Evolutionary conservation across 2,329 filamentous ascomycete genomes (phyloP).

Genomic region (Calonectria honghensis): DNA sequence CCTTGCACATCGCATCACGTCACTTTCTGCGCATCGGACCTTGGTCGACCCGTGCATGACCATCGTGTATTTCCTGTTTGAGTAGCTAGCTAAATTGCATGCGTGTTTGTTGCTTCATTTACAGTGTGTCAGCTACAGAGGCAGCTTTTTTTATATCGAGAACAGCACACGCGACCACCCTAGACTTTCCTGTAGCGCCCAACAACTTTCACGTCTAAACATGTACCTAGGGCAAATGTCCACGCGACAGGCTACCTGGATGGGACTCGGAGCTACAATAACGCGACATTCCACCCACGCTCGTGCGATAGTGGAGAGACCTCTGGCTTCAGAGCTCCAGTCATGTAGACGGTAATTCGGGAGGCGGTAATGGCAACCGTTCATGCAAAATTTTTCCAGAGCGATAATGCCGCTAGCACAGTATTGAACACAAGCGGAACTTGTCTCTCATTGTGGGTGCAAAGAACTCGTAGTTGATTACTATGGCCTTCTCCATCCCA

Average conservation of each 20-base stretch:
- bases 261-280: slow-evolving; percentile 18
- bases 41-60: slow-evolving; percentile 1
- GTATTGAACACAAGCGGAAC: too few species aligned
- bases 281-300: slow-evolving; percentile 17
- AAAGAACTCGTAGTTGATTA: background rate
- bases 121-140: background rate
- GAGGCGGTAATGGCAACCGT: background rate
- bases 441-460: background rate
- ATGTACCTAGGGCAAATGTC: slow-evolving; percentile 2
- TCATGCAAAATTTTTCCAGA: background rate
- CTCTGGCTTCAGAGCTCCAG: background rate
- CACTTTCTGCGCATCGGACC: slow-evolving; percentile 31
- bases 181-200: background rate
- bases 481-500: background rate
- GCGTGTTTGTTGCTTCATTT: slow-evolving; percentile 3
- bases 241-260: slow-evolving; percentile 36
- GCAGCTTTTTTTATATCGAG: background rate
- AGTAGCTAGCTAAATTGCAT: slow-evolving; percentile 10
- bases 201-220: background rate
- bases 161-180: slow-evolving; percentile 10
- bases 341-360: background rate
- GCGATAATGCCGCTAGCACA: background rate
- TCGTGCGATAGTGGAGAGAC: slow-evolving; percentile 6
- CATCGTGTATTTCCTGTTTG: slow-evolving; percentile 11
- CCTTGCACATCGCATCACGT: slow-evolving; percentile 32